Percentiles rank a stretch among this genome's conserved stretches.
Conservation (phyloP, 495 filamentous ascomycete genomes). For the Penicillium waksmanii region DNA sequence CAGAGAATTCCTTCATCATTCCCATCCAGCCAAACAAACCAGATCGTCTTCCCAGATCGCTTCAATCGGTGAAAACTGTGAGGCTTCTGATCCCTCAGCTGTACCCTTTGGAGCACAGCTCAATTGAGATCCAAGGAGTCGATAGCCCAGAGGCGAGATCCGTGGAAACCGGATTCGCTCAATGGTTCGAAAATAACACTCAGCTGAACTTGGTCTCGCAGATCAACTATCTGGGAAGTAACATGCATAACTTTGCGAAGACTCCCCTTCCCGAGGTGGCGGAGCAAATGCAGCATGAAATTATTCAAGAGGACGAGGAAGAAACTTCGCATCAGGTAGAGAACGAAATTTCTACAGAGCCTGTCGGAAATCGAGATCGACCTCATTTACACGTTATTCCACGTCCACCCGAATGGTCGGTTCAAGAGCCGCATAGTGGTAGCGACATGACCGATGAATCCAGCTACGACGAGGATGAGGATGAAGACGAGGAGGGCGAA, state of each 20-base stretch:
- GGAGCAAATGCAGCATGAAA: conserved; percentile 20
- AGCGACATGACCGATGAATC: conserved; percentile 40
- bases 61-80: conserved; percentile 66
- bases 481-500: conserved; percentile 43
- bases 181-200: conserved; percentile 58
- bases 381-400: conserved; percentile 77
- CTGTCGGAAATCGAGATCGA: conserved; percentile 54
- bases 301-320: not conserved
- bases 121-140: conserved; percentile 67
- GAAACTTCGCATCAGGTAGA: conserved; percentile 21
- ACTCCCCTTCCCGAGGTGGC: conserved; percentile 37
- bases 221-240: conserved; percentile 76
- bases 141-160: conserved; percentile 60
- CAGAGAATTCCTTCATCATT: conserved; percentile 70
- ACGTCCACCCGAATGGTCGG: conserved; percentile 80
- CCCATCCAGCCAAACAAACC: conserved; percentile 71
- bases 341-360: conserved; percentile 9
- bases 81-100: conserved; percentile 71
- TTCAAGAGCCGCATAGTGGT: conserved; percentile 42
- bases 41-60: conserved; percentile 60
- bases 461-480: conserved; percentile 30
- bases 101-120: conserved; percentile 73
- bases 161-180: conserved; percentile 67
- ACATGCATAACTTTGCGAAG: conserved; percentile 71
- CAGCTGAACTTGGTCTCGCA: conserved; percentile 71